Evolutionary conservation across 768 basidiomycete genomes (phyloP).

Genomic region (Lanmaoa rubissima): DNA sequence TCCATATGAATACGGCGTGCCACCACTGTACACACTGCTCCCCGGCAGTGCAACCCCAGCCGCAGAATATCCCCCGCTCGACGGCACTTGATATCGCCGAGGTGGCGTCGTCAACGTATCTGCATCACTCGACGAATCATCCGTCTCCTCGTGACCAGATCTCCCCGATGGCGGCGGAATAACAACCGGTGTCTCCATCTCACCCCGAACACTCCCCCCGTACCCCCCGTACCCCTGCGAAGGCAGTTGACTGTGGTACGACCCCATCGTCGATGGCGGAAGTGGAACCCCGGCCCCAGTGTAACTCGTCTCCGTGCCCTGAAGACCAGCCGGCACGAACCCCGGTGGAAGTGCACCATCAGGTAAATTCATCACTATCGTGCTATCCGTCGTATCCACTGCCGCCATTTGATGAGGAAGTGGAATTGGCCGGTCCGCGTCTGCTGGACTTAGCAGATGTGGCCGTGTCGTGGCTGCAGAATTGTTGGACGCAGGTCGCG

Average conservation of each 20-base stretch:
- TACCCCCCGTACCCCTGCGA: conserved; percentile 16
- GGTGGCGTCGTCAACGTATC: conserved; percentile 38
- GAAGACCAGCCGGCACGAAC: conserved; percentile 32
- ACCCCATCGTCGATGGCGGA: conserved; percentile 28
- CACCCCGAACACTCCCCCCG: not conserved
- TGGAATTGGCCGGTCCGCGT: conserved; percentile 38
- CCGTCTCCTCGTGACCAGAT: conserved; percentile 21
- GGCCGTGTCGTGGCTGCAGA: conserved; percentile 30
- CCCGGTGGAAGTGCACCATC: conserved; percentile 36
- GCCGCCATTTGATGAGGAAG: conserved; percentile 21
- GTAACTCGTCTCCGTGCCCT: conserved; percentile 17
- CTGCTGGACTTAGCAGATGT: conserved; percentile 39
- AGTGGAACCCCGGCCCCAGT: conserved; percentile 32
- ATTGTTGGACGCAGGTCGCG: conserved; percentile 38
- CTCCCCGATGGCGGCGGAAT: conserved; percentile 30
- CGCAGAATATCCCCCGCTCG: conserved; percentile 16
- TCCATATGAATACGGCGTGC: conserved; percentile 24
- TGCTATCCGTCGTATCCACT: conserved; percentile 3
- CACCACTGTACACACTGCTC: not conserved
- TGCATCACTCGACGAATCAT: conserved; percentile 32
- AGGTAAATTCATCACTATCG: conserved; percentile 27
- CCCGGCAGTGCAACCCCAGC: conserved; percentile 14
- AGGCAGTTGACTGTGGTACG: conserved; percentile 26
- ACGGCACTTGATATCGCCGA: conserved; percentile 21
- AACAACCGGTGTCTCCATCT: conserved; percentile 16